These are phyloP conservation scores for Allodekkera sacchari DNA, from an alignment of 805 yeast genomes.

Conservation along the genomic window DNA sequence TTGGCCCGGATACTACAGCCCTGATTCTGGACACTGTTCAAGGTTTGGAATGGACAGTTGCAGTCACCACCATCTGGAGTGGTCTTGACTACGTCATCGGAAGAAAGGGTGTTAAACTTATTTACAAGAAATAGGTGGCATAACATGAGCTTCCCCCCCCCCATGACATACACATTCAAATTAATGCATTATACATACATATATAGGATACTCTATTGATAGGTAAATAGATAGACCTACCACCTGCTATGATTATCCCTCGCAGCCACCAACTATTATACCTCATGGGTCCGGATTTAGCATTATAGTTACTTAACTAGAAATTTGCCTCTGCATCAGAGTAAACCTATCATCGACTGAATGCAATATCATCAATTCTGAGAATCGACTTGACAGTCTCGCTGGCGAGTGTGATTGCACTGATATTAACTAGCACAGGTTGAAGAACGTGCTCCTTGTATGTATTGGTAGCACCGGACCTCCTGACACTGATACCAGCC, in stretches of 20 bases:
- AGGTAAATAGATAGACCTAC: too few species aligned
- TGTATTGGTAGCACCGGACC: conserved; percentile 88
- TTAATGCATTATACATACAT: not conserved
- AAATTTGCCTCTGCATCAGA: too few species aligned
- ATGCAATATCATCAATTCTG: conserved; percentile 95
- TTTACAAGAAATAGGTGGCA: not conserved
- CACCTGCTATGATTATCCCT: too few species aligned
- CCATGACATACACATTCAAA: not conserved
- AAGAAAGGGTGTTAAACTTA: conserved; percentile 52
- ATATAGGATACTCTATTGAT: too few species aligned
- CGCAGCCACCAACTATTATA: conserved; percentile 1
- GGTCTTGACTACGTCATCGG: conserved; percentile 72
- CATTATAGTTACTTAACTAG: not conserved
- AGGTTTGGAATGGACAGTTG: conserved; percentile 46
- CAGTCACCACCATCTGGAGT: conserved; percentile 65
- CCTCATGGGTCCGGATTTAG: not conserved
- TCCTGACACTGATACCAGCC: conserved; percentile 94
- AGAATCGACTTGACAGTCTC: conserved; percentile 94
- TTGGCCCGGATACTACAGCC: conserved; percentile 16
- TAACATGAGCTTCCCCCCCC: too few species aligned
- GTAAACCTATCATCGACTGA: conserved; percentile 55
- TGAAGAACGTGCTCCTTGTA: conserved; percentile 91
- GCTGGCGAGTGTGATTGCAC: conserved; percentile 90
- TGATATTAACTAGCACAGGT: conserved; percentile 89
- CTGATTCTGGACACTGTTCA: conserved; percentile 17